Conservation (phyloP, 352 stramenopile genomes). For the Blastocystis sp. region DNA sequence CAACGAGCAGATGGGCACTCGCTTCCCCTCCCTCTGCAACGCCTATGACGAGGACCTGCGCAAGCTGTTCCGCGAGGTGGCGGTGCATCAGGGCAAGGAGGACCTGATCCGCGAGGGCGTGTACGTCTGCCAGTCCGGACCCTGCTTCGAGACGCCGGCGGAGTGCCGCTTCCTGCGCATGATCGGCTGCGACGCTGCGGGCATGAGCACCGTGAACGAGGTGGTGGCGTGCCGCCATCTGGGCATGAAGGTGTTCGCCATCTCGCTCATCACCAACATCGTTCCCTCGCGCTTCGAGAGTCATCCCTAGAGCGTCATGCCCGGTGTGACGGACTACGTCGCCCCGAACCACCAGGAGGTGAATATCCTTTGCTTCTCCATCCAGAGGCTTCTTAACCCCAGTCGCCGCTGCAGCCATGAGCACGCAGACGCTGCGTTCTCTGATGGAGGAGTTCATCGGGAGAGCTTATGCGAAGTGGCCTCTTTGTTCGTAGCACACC, state of each 20-base stretch:
- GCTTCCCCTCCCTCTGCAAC: constrained; percentile 90
- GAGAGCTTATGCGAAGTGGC: background rate
- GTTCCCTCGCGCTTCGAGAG: background rate
- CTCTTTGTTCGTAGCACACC: too few relatives aligned
- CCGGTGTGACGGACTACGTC: constrained; percentile 36
- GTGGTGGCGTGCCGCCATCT: constrained; percentile 90
- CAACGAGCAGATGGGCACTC: constrained; percentile 85
- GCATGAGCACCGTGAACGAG: constrained; percentile 92
- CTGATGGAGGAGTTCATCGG: constrained; percentile 62
- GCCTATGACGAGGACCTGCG: constrained; percentile 86
- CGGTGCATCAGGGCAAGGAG: constrained; percentile 78
- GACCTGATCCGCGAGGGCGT: constrained; percentile 80
- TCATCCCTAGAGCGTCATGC: constrained; percentile 49
- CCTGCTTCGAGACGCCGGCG: constrained; percentile 90
- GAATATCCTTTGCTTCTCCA: constrained; percentile 29
- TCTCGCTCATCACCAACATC: constrained; percentile 91
- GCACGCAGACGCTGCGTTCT: constrained; percentile 22
- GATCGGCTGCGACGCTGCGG: constrained; percentile 86
- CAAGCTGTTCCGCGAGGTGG: constrained; percentile 78
- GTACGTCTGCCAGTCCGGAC: constrained; percentile 90
- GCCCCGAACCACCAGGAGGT: constrained; percentile 42
- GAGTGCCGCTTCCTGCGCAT: constrained; percentile 87
- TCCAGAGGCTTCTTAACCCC: background rate
- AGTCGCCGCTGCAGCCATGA: constrained; percentile 39
- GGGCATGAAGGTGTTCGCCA: constrained; percentile 87